phyloP scores from a whole-genome alignment of 2,329 filamentous ascomycete genomes.

The Chaetothyriales sp. region DNA sequence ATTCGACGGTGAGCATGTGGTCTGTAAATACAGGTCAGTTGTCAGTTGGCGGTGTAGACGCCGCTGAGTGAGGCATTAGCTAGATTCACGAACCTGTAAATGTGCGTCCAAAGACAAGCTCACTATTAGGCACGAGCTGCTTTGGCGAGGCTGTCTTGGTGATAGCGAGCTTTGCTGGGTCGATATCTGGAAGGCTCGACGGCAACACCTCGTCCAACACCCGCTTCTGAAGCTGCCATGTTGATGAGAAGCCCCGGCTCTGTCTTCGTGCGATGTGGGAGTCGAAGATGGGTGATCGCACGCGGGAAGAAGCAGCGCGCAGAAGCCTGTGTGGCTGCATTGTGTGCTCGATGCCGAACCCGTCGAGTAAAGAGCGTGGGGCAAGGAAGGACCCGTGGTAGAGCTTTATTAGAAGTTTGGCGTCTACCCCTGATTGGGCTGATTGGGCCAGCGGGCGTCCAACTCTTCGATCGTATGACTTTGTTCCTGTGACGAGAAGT shows the following conservation, averaged over 20 bases:
- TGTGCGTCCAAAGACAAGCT: conserved; percentile 75
- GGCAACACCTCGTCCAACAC: conserved; percentile 8
- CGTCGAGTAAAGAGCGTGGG: too few relatives aligned
- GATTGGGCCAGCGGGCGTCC: too few relatives aligned
- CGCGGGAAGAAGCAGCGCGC: too few relatives aligned
- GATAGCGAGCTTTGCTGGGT: conserved; percentile 61
- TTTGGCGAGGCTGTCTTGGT: conserved; percentile 64
- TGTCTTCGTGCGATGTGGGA: conserved; percentile 5
- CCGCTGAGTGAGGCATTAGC: neutral
- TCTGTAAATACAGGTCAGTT: conserved; percentile 38
- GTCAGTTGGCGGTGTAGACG: neutral
- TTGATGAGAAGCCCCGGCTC: conserved; percentile 12
- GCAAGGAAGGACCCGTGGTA: too few relatives aligned
- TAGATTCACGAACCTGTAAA: conserved; percentile 57
- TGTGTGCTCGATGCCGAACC: neutral
- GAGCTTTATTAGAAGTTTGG: neutral
- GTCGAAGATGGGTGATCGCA: neutral
- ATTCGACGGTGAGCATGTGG: conserved; percentile 93
- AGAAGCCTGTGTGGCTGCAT: neutral
- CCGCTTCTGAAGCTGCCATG: conserved; percentile 7
- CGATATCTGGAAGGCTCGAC: conserved; percentile 45
- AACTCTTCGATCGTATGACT: too few relatives aligned
- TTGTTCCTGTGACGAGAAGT: too few relatives aligned
- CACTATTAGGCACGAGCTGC: conserved; percentile 54
- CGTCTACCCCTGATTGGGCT: too few relatives aligned